These are phyloP conservation scores for Aspergillus wentii DNA, from an alignment of 495 filamentous ascomycete genomes.

Conservation along the genomic window DNA sequence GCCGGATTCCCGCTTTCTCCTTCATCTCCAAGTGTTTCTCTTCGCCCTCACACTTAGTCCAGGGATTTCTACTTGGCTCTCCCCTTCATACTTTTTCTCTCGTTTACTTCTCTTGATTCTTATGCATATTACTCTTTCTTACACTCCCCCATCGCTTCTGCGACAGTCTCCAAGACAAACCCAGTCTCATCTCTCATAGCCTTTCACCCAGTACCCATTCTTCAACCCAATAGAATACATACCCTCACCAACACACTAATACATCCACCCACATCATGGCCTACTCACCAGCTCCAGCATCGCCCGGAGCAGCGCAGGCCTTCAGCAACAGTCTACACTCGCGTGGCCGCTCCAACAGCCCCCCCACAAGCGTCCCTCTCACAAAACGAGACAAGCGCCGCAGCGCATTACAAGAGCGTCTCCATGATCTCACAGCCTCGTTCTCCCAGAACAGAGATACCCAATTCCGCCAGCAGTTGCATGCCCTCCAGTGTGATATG, in stretches of 20 bases:
- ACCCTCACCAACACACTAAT: constrained; percentile 3
- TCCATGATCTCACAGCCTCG: constrained; percentile 64
- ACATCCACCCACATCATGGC: no score
- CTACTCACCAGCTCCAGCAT: constrained; percentile 31
- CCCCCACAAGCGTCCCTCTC: constrained; percentile 28
- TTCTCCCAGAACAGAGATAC: constrained; percentile 77
- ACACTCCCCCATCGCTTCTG: no score
- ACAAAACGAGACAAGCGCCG: constrained; percentile 92
- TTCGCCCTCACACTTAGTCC: background rate
- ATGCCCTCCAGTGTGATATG: constrained; percentile 84
- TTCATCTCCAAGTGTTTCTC: constrained; percentile 5
- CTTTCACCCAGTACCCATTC: no score
- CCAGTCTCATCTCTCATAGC: no score
- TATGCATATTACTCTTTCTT: no score
- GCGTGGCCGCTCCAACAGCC: constrained; percentile 33
- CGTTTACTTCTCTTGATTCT: no score
- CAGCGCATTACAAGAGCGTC: constrained; percentile 68
- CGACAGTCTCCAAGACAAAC: no score
- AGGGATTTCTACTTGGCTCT: no score
- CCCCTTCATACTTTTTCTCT: no score
- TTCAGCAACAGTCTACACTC: constrained; percentile 21
- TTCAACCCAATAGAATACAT: constrained; percentile 6
- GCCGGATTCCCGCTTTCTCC: constrained; percentile 25
- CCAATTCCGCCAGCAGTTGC: constrained; percentile 83
- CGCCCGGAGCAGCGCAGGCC: constrained; percentile 20